phyloP scores from a whole-genome alignment of 495 filamentous ascomycete species.

The Daldinia grandis region DNA sequence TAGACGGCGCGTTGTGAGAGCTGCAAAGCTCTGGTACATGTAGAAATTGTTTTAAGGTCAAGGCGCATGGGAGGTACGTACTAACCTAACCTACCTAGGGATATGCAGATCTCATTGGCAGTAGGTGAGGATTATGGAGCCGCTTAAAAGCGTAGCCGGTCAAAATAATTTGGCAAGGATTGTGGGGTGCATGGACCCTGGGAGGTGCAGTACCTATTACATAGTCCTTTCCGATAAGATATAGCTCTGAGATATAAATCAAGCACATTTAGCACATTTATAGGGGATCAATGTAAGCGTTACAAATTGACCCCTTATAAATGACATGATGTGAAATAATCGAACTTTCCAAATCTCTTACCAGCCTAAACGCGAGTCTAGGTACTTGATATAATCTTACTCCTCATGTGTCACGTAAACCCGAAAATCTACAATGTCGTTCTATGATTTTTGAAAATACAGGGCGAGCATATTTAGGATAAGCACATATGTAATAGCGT shows the following conservation, averaged over 20 bases:
- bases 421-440: background rate
- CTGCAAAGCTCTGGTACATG: background rate
- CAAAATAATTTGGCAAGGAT: background rate
- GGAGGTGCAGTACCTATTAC: background rate
- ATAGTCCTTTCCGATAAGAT: background rate
- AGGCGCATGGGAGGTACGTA: background rate
- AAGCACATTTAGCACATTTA: too few species aligned
- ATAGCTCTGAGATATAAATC: too few species aligned
- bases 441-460: background rate
- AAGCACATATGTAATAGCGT: background rate
- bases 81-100: too few species aligned
- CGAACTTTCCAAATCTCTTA: background rate
- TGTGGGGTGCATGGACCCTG: background rate
- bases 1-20: constrained; percentile 2
- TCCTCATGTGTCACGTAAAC: background rate
- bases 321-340: background rate
- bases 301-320: too few species aligned
- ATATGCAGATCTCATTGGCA: background rate
- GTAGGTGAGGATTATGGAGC: background rate
- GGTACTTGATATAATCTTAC: background rate
- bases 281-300: too few species aligned
- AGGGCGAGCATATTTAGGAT: background rate
- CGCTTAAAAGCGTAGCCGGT: background rate
- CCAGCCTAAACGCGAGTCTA: background rate
- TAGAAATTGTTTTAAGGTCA: background rate